These are phyloP conservation scores for Pseudocercospora fuligena DNA, from an alignment of 2,329 filamentous ascomycete genomes.

Conservation along the genomic window DNA sequence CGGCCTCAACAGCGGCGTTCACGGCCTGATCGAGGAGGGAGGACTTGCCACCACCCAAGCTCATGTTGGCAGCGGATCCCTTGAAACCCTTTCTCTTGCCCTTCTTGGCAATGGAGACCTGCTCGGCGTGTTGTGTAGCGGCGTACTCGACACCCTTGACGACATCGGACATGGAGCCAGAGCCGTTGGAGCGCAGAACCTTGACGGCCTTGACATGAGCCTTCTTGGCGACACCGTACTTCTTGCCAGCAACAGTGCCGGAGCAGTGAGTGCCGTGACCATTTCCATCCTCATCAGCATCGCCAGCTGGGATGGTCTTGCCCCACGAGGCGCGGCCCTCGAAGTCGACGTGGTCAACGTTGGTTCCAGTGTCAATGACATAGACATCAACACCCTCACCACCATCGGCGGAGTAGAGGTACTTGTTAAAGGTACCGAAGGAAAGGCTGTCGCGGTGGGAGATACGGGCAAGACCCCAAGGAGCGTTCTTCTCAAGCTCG, in stretches of 20 bases:
- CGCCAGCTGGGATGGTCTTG: conserved; percentile 86
- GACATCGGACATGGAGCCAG: conserved; percentile 97
- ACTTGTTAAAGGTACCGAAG: conserved; percentile 97
- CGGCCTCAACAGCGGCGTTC: conserved; percentile 88
- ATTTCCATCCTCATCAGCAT: conserved; percentile 91
- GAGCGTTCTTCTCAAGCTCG: conserved; percentile 84
- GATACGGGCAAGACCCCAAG: conserved; percentile 98
- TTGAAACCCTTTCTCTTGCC: conserved; percentile 97
- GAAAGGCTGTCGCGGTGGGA: conserved; percentile 87
- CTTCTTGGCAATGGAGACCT: conserved; percentile 77
- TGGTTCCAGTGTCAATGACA: conserved; percentile 97
- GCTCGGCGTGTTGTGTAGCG: conserved; percentile 75
- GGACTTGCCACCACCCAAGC: conserved; percentile 96
- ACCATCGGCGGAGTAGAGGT: conserved; percentile 85
- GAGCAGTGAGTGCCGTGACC: conserved; percentile 99
- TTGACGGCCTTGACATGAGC: conserved; percentile 96
- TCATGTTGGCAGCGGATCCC: conserved; percentile 99
- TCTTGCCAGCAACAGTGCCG: conserved; percentile 95
- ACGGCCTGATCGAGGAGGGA: conserved; percentile 87
- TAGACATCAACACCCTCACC: conserved; percentile 99
- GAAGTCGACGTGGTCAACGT: conserved; percentile 92
- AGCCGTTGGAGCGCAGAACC: conserved; percentile 96
- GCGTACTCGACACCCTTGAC: conserved; percentile 98
- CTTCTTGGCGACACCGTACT: conserved; percentile 99
- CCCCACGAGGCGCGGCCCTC: conserved; percentile 95